These are phyloP conservation scores for Rubia yunnanensis DNA, from an alignment of 257 asterid species.

Conservation along the genomic window DNA sequence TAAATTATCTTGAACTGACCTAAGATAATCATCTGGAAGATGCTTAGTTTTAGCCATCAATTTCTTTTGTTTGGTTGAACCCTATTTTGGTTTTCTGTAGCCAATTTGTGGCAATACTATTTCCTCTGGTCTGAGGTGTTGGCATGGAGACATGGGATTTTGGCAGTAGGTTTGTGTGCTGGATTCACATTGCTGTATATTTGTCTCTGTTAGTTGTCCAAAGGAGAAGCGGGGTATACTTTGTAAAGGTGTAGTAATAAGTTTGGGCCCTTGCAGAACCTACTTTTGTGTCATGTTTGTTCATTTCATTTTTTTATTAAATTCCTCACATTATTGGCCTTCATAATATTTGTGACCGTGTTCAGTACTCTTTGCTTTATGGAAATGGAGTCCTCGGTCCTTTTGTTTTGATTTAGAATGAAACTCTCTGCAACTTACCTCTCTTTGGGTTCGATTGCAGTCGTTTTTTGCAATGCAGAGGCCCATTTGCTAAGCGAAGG, in stretches of 20 bases:
- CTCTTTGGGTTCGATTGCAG: slow-evolving; percentile 22
- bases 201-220: neutral
- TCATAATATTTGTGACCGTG: neutral
- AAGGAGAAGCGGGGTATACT: neutral
- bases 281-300: neutral
- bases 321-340: neutral
- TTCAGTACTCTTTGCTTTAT: neutral
- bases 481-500: slow-evolving; percentile 48
- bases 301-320: neutral
- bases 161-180: neutral
- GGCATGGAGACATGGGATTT: neutral
- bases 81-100: neutral
- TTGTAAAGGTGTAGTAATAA: neutral
- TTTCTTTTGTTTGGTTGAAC: neutral
- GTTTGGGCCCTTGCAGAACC: neutral
- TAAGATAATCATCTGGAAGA: neutral
- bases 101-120: neutral
- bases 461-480: slow-evolving; percentile 50
- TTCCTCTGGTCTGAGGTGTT: neutral
- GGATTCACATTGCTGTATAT: neutral
- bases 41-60: neutral
- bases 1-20: neutral
- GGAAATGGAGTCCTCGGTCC: neutral
- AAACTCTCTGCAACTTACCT: neutral
- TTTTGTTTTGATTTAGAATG: neutral